Evolutionary conservation across 1,284 basidiomycete species (phyloP).

Genomic region (Vanrija sp.): DNA sequence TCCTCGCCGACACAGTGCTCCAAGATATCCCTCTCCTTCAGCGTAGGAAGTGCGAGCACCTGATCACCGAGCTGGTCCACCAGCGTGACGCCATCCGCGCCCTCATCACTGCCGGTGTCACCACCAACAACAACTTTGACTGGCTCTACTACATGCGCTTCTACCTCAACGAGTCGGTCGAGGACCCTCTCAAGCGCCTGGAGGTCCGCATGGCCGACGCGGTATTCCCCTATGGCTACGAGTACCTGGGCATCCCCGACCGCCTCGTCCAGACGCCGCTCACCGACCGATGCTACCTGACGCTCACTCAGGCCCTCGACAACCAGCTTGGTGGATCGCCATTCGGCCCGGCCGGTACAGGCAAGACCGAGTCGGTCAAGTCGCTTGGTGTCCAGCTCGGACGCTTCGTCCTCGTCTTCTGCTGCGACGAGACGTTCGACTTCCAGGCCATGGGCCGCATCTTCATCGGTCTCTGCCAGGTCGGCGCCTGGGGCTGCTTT

Average conservation of each 20-base stretch:
- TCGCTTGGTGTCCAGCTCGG: constrained; percentile 96
- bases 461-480: constrained; percentile 96
- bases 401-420: constrained; percentile 96
- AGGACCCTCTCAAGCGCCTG: constrained; percentile 75
- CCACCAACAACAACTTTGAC: constrained; percentile 69
- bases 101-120: constrained; percentile 65
- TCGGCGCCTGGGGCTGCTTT: constrained; percentile 98
- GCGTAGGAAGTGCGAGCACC: constrained; percentile 94
- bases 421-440: constrained; percentile 99
- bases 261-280: constrained; percentile 96
- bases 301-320: constrained; percentile 91
- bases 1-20: constrained; percentile 91
- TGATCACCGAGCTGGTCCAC: constrained; percentile 98
- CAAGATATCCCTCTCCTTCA: constrained; percentile 83
- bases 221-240: constrained; percentile 94
- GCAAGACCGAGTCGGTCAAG: constrained; percentile 99
- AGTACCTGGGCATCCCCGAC: constrained; percentile 95
- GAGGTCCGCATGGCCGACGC: constrained; percentile 85
- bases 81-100: constrained; percentile 89
- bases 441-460: constrained; percentile 99
- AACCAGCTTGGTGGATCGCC: constrained; percentile 94
- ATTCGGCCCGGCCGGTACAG: constrained; percentile 97
- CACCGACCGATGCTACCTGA: constrained; percentile 96
- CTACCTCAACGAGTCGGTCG: constrained; percentile 70
- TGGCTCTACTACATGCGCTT: constrained; percentile 99